Percentiles rank a stretch among this genome's conserved stretches.
These are phyloP conservation scores for Phialemonium atrogriseum DNA, from an alignment of 2,329 filamentous ascomycete genomes.

Conservation along the genomic window DNA sequence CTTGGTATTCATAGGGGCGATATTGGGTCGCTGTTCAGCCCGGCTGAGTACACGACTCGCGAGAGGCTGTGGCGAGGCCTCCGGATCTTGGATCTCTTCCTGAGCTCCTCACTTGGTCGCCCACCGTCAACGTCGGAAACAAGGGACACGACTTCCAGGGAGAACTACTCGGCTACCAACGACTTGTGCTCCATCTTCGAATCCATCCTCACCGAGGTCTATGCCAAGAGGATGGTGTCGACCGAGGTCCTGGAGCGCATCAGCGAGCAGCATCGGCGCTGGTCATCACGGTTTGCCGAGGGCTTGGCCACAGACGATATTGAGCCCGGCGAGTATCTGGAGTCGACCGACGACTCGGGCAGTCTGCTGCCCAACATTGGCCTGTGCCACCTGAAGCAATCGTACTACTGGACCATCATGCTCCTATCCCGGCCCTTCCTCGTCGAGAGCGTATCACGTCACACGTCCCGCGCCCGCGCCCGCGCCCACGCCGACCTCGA, in stretches of 20 bases:
- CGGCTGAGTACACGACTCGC: conserved; percentile 14
- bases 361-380: conserved; percentile 16
- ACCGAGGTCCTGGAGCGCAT: conserved; percentile 18
- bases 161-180: conserved; percentile 17
- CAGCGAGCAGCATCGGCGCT: conserved; percentile 17
- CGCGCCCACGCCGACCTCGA: background rate
- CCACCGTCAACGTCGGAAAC: conserved; percentile 23
- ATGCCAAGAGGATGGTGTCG: conserved; percentile 20
- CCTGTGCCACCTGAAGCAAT: conserved; percentile 24
- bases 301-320: conserved; percentile 12
- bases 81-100: conserved; percentile 23
- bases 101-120: conserved; percentile 23
- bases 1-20: conserved; percentile 22
- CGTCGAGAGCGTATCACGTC: conserved; percentile 14
- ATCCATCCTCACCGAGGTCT: conserved; percentile 23
- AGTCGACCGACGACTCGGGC: conserved; percentile 6
- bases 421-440: conserved; percentile 27
- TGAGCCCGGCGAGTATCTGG: conserved; percentile 7
- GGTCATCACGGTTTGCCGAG: conserved; percentile 13
- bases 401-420: conserved; percentile 30
- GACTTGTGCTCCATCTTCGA: conserved; percentile 29
- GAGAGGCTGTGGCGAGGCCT: conserved; percentile 25
- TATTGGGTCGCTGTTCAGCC: conserved; percentile 17
- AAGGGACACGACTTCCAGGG: conserved; percentile 10
- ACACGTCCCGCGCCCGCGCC: background rate